Conservation (phyloP, 306 rosid species). For the Echinosophora koreensis region DNA sequence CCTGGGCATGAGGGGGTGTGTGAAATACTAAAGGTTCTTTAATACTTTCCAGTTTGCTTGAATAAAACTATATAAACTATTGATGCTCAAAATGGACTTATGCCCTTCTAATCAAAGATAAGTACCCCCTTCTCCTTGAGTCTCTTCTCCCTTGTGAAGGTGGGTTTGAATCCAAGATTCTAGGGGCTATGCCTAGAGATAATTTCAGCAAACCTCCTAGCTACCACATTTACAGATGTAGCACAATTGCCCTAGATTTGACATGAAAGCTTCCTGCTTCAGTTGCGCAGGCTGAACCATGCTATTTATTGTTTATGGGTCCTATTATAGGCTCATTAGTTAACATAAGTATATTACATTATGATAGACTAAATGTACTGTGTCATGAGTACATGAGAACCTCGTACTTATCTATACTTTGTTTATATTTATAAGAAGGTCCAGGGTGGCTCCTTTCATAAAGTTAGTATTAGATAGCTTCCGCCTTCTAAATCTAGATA, state of each 20-base stretch:
- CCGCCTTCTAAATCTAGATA: no score
- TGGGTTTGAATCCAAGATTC: constrained; percentile 13
- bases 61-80: background rate
- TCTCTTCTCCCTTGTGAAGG: constrained; percentile 5
- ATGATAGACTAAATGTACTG: background rate
- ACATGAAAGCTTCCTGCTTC: background rate
- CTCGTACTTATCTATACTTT: background rate
- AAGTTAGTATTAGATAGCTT: background rate
- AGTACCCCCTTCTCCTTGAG: background rate
- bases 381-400: background rate
- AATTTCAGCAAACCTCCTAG: background rate
- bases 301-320: background rate
- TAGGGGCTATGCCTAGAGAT: background rate
- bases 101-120: constrained; percentile 26
- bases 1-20: no score
- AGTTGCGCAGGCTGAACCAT: background rate
- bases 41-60: constrained; percentile 19
- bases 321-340: constrained; percentile 10
- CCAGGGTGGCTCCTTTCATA: background rate
- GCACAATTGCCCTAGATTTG: constrained; percentile 11
- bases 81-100: constrained; percentile 13
- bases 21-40: background rate
- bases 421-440: background rate
- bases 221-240: constrained; percentile 15
- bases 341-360: background rate